Evolutionary conservation across 768 basidiomycete species (phyloP), one percentile per base, ranked within the genome.

Genomic region (Lentinula sp.): DNA sequence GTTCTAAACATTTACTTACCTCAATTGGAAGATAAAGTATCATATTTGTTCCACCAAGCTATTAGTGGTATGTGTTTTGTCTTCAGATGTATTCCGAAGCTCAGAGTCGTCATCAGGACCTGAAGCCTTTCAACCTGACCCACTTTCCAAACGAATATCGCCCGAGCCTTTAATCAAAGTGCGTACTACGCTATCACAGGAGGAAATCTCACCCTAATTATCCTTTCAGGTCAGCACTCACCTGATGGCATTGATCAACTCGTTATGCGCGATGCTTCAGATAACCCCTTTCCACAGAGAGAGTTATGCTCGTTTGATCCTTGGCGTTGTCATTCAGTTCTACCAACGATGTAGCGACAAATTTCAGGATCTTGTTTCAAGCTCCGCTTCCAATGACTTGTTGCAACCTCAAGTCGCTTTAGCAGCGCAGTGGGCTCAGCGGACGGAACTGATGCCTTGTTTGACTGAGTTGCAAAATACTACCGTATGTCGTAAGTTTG

Each of bases 241-340:
- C 64, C 77, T 97, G 23, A 89, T 95, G 80, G 88, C 92, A 0
- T 75, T 98, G 48, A 89, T 96, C 68, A 95, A 95, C 67, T 95
- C 92, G 0, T 77, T 98, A 5, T 96, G 94, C 67, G 81, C 85
- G 7, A 96, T 98, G 93, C 83, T 97, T 18, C 83, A 86, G 60
- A 88, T 86, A 5, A 94, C 92, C 16, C 95, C 95, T 0, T 98
- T 98, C 75, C 96, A 98, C 69, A 83, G 88, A 62, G 96, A 98
- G 72, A 95, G 88, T 69, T 97, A 98, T 70, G 88, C 93, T 16
- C 85, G 93, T n/a, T 78, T 98, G 35, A 95, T 98, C 61, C 83
- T 98, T 36, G 88, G 90, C 15, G 90, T 98, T 58, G 90, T 98
- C 61, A 93, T 96, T 43, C 95, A 97, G 71, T 97, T 96, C 70